Evolutionary conservation across 1,284 basidiomycete species (phyloP).

Genomic region (Marasmius sp.): DNA sequence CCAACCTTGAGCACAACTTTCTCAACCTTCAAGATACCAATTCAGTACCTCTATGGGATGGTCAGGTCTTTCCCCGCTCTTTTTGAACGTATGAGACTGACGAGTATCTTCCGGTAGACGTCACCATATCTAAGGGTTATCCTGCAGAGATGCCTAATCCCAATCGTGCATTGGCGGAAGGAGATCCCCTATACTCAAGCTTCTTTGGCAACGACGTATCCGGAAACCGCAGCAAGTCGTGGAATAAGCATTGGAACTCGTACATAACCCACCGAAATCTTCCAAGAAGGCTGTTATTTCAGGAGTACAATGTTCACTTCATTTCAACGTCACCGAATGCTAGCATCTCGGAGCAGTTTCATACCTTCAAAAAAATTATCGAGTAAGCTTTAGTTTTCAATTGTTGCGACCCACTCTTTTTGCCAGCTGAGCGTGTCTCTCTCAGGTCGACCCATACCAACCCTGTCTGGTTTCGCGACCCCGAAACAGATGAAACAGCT

Average conservation of each 20-base stretch:
- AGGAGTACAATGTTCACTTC: conserved; percentile 34
- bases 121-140: not conserved
- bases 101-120: not conserved
- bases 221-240: conserved; percentile 18
- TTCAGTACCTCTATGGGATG: not conserved
- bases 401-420: too few relatives aligned
- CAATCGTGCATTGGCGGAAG: conserved; percentile 16
- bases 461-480: too few relatives aligned
- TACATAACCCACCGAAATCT: conserved; percentile 30
- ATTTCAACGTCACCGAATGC: conserved; percentile 34
- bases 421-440: too few relatives aligned
- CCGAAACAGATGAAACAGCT: too few relatives aligned
- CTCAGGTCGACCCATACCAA: too few relatives aligned
- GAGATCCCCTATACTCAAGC: conserved; percentile 17
- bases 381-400: too few relatives aligned
- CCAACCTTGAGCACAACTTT: not conserved
- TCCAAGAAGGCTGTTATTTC: conserved; percentile 28
- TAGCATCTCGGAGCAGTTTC: conserved; percentile 30
- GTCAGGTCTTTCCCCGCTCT: not conserved
- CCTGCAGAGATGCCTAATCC: not conserved
- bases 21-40: not conserved
- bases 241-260: conserved; percentile 20
- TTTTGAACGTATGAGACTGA: not conserved
- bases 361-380: too few relatives aligned
- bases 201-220: conserved; percentile 18